These are phyloP conservation scores for Asterochloris sp. DNA, from an alignment of 139 green algal species.

Conservation along the genomic window DNA sequence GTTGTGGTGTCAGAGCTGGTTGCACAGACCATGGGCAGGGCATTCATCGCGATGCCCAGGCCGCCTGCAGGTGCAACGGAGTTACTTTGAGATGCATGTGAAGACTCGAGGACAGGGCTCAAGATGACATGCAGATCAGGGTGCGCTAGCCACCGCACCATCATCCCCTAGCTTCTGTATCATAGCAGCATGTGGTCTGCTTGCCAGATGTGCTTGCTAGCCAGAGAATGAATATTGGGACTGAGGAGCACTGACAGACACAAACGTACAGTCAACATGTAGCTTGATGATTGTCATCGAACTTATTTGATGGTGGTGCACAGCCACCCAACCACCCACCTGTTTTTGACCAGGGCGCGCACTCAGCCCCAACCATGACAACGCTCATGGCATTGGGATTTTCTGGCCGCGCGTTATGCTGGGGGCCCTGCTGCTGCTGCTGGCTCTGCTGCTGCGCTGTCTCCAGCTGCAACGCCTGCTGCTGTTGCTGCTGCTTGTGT, in stretches of 20 bases:
- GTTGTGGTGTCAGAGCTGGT: not conserved
- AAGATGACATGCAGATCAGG: no score
- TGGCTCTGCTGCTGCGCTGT: constrained; percentile 23
- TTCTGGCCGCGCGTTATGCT: constrained; percentile 21
- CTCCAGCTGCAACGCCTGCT: not conserved
- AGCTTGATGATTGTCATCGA: not conserved
- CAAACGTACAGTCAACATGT: not conserved
- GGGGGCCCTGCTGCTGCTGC: constrained; percentile 14
- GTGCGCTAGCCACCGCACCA: not conserved
- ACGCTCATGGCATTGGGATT: constrained; percentile 88
- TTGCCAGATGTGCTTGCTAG: not conserved
- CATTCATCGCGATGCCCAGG: not conserved
- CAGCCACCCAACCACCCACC: constrained; percentile 24
- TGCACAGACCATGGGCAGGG: not conserved
- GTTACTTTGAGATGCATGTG: no score
- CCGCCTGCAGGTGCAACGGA: no score
- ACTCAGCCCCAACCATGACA: constrained; percentile 95
- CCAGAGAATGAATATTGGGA: not conserved
- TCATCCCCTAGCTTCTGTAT: not conserved
- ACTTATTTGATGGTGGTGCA: no score
- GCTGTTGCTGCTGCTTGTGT: constrained; percentile 16
- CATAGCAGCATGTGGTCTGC: not conserved
- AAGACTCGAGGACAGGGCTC: no score
- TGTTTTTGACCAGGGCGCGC: constrained; percentile 96
- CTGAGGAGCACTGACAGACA: not conserved